Base-by-base conservation (phyloP, 768 basidiomycete genomes). In the Termitomyces sp. region DNA sequence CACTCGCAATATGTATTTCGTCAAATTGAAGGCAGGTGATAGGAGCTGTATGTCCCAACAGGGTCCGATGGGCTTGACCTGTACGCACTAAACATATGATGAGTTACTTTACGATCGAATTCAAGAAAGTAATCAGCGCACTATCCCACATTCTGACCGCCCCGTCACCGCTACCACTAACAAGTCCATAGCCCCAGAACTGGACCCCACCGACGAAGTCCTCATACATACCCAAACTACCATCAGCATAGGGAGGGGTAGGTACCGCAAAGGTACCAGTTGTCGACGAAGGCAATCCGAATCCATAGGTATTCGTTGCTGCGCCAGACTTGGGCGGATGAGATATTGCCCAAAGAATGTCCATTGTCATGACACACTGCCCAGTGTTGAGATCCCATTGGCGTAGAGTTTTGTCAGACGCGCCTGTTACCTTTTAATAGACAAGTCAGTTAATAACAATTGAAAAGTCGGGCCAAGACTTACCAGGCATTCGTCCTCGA, bases 81-180 rank as follows among this genome's bases (percentile, higher is more conserved):
- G 96, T 99, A 49, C 97, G 89, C 95, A 98, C 95, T 96, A 17
- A 8, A 51, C 5, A 45, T 11, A 46, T 37, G 31, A 38, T 36
- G 38, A 40, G 49, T 31, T 36, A 25, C 55, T 29, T 17, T 5
- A 54, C 42, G 9, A 50, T 5, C 10, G 36, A 29, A 37, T 7
- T n/a, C 25, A 34, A n/a, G 50, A 58, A 42, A 59, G 43, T 49
- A 45, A 34, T 47, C 34, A 25, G 86, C 94, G 83, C 70, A 96
- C 95, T 98, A 71, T 99, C 97, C 97, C 97, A 99, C 96, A 99
- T 98, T 65, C 97, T 78, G 36, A 98, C 96, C 3, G 91, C 96
- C 42, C 96, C 95, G 72, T 99, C 97, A 1, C 94, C 96, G 67
- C 94, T 97, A 2, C 96, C 97, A 66, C 94, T 97, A 5, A 98